These are phyloP conservation scores for Leccinum pellstonianum DNA, from an alignment of 768 basidiomycete genomes.

Conservation along the genomic window DNA sequence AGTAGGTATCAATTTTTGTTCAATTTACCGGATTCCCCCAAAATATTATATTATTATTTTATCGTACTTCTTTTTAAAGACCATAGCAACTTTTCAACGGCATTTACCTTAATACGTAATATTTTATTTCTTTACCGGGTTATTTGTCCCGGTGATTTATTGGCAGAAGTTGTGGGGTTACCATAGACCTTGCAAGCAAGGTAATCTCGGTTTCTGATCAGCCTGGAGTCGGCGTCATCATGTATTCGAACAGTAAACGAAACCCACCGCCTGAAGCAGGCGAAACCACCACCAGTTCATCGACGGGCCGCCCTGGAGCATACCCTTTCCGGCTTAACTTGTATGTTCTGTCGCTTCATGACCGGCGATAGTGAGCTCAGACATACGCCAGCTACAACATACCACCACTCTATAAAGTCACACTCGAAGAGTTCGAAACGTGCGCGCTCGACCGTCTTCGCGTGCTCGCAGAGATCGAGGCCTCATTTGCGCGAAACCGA, in stretches of 20 bases:
- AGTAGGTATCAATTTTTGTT: too few species aligned
- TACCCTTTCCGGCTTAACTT: constrained; percentile 80
- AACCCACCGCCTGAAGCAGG: neutral
- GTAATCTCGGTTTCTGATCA: neutral
- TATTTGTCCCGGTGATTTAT: too few species aligned
- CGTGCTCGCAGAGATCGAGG: constrained; percentile 87
- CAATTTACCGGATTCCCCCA: too few species aligned
- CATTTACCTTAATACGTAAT: too few species aligned
- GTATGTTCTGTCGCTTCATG: constrained; percentile 42
- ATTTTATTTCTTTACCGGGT: too few species aligned
- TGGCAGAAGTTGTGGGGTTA: too few species aligned
- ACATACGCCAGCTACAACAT: constrained; percentile 67
- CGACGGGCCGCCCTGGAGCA: constrained; percentile 3
- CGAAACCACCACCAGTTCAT: neutral
- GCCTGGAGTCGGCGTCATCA: constrained; percentile 1
- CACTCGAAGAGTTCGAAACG: constrained; percentile 92
- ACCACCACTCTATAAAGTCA: constrained; percentile 85
- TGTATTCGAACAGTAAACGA: constrained; percentile 24
- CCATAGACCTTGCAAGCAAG: too few species aligned
- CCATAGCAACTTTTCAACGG: too few species aligned
- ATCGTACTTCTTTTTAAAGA: too few species aligned
- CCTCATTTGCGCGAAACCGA: constrained; percentile 80
- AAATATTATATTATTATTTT: too few species aligned
- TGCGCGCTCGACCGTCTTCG: constrained; percentile 86
- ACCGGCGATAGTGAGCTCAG: constrained; percentile 6